Base-by-base conservation (phyloP, 2,329 filamentous ascomycete species). In the Mollisiaceae sp. region DNA sequence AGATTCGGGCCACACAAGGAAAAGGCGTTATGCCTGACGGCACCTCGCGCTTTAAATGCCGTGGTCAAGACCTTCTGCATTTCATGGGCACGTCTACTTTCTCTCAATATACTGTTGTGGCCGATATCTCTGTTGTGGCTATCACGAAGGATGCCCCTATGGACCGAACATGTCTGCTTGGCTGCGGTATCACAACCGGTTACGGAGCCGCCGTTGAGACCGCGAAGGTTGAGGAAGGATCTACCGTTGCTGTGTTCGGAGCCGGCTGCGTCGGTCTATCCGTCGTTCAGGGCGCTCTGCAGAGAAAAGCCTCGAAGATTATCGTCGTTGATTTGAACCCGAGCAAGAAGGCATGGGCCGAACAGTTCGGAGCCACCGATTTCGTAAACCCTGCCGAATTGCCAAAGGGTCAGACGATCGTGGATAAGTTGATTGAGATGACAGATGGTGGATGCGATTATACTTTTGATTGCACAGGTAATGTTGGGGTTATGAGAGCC, bases 1-100 rank as follows among this genome's bases (percentile, higher is more conserved):
- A 98, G 88, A 99, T 99, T 81, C 91, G 95, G 75, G 92, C 93
- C 55, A 98, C 95, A 54, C 95, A 99, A 83, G 95, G 95, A 75
- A 91, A 89, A 80, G 95, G 95, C 77, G 88, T 97, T 73, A 97
- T 99, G 94, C 95, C 95, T 65, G 95, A 99, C 79, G 94, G 94
- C 75, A 98, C 94, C 71, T 91, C 91, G 65, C 91, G 95, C 75
- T 97, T 98, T 89, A 92, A 87, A 81, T 93, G 90, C 86, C 95
- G 94, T 81, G 95, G 95, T 80, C 90, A 97, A 83, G 91, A 97
- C 75, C 86, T 99, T 68, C 88, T 98, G 65, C 95, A 98, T 84
- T 99, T 98, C 84, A 99, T 99, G 95, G 95, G 95, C 75, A 97
- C 93, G 64, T 97, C 94, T 43, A 99, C 95, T 74, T 99, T 99